Evolutionary conservation across 192 early-diverging fungal species (phyloP).

Genomic region (Lobosporangium transversale): DNA sequence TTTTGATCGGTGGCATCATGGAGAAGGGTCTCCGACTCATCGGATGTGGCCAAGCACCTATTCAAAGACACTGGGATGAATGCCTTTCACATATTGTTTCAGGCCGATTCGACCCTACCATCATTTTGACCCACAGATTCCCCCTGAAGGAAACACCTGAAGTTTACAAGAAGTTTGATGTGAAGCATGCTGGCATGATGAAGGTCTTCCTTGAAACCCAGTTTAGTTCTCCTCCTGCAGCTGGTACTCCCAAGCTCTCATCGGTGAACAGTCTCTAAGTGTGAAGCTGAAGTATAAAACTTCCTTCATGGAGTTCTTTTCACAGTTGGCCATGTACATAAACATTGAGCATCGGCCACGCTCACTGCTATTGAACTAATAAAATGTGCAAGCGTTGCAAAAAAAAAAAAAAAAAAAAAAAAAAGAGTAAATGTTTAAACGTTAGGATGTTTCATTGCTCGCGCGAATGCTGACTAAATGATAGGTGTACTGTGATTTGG

Average conservation of each 20-base stretch:
- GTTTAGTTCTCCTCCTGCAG: conserved; percentile 8
- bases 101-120: conserved; percentile 55
- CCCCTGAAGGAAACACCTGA: conserved; percentile 49
- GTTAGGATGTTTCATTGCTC: too few species aligned
- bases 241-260: conserved; percentile 6
- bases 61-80: conserved; percentile 60
- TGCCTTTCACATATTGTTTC: conserved; percentile 46
- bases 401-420: too few species aligned
- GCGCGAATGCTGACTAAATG: too few species aligned
- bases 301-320: too few species aligned
- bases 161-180: conserved; percentile 57
- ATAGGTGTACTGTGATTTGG: too few species aligned
- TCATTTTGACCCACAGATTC: conserved; percentile 59
- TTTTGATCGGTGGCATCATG: conserved; percentile 56
- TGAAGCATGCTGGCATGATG: conserved; percentile 58
- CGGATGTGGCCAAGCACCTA: conserved; percentile 55
- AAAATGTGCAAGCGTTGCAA: too few species aligned
- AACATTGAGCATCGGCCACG: too few species aligned
- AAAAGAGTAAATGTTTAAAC: too few species aligned
- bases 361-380: too few species aligned
- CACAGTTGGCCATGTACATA: too few species aligned
- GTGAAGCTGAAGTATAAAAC: neutral
- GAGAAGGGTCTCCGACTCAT: conserved; percentile 55
- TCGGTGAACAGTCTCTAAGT: neutral
- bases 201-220: conserved; percentile 57